Evolutionary conservation across 306 rosid genomes (phyloP).

Genomic region (Quercus parvula): DNA sequence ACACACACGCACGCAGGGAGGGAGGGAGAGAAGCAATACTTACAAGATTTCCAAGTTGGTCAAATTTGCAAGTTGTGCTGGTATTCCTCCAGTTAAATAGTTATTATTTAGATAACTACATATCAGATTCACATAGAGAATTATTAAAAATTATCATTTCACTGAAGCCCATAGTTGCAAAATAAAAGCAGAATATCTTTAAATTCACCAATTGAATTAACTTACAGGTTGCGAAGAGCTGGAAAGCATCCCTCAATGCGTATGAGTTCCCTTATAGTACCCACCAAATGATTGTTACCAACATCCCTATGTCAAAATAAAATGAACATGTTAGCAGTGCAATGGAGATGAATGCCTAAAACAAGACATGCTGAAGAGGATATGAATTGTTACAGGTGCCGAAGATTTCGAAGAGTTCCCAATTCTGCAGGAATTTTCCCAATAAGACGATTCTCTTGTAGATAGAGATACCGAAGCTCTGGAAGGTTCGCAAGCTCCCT

Average conservation of each 20-base stretch:
- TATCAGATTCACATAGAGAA: constrained; percentile 15
- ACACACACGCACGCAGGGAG: neutral
- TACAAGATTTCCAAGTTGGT: constrained; percentile 92
- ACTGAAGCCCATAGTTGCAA: neutral
- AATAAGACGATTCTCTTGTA: constrained; percentile 82
- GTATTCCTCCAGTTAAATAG: constrained; percentile 93
- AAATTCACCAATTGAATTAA: constrained; percentile 19
- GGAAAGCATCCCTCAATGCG: constrained; percentile 97
- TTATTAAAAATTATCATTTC: neutral
- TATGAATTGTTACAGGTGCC: constrained; percentile 64
- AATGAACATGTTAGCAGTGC: constrained; percentile 9
- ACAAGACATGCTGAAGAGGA: constrained; percentile 3
- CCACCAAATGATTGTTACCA: constrained; percentile 97
- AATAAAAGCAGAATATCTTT: neutral
- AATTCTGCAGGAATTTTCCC: constrained; percentile 91
- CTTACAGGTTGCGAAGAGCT: constrained; percentile 89
- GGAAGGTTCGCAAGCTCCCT: constrained; percentile 93
- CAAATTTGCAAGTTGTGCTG: constrained; percentile 92
- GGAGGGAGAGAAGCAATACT: constrained; percentile 19
- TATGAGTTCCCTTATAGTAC: constrained; percentile 94
- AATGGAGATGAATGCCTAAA: constrained; percentile 6
- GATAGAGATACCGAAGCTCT: constrained; percentile 86
- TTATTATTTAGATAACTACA: constrained; percentile 85
- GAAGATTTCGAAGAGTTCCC: constrained; percentile 89
- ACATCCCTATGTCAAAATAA: constrained; percentile 62